Base-by-base conservation (phyloP, 768 basidiomycete species). In the Galerina sulciceps region DNA sequence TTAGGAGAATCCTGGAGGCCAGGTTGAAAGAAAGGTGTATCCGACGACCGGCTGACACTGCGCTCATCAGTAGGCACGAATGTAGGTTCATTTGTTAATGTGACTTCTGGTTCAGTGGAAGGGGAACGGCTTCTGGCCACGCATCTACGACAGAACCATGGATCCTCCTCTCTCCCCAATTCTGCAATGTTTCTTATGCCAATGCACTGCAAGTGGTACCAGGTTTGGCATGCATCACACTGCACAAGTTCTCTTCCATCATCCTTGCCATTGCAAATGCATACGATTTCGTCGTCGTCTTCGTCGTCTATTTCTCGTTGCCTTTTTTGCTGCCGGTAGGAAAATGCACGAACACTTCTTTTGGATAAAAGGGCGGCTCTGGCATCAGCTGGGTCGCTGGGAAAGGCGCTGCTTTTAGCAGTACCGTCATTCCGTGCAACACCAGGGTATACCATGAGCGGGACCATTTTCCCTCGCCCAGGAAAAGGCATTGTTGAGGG, bases 141-240 rank as follows among this genome's bases (percentile, higher is more conserved):
- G 65, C 92, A 86, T 57, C 77, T 74, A 51, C 76, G 70, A 71
- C 91, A 89, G 71, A 81, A 94, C 91, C 92, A 94, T 1, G 85
- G 85, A 64, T 92, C 90, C 64, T 92, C 89, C 67, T 91, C 90
- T 48, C 73, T 81, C 6, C 90, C 92, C 14, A 93, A 76, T 51
- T 91, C 86, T 10, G 80, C 72, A 35, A 85, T 80, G 63, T 78
- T 80, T 51, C 73, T 74, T 64, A 94, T 89, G 51, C 90, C 91
- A 37, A 94, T 86, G 71, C 92, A 94, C 43, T 84, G 74, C 34
- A 92, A 79, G 72, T 94, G 92, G 68, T 89, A 93, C 92, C 92
- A 94, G 14, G 79, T 86, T 68, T 84, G 78, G 70, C 92, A 94
- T 4, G 80, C 79, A 65, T 94, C 91, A 63, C 92, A 94, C 65